Evolutionary conservation across 768 basidiomycete genomes (phyloP).

Genomic region (Rhodotorula babjevae): DNA sequence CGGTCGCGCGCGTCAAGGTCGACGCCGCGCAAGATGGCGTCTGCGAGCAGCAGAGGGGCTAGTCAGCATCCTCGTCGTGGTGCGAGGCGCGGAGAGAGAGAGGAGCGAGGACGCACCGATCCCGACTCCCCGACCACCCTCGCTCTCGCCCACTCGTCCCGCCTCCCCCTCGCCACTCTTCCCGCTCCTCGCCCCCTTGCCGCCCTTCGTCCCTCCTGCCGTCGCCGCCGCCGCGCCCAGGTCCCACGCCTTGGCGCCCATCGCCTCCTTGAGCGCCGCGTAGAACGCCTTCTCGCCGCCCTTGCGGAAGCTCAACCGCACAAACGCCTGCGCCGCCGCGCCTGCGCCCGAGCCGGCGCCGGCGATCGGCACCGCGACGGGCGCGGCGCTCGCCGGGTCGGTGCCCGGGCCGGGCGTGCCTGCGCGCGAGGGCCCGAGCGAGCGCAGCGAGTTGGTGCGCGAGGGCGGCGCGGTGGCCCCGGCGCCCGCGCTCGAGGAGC

Average conservation of each 20-base stretch:
- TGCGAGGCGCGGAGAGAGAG: not conserved
- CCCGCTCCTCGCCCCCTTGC: not conserved
- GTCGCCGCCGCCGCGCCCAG: no score
- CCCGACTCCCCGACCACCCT: not conserved
- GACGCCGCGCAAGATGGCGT: conserved; percentile 74
- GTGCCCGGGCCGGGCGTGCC: conserved; percentile 53
- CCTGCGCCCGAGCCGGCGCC: no score
- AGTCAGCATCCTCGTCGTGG: not conserved
- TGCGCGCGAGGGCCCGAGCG: not conserved
- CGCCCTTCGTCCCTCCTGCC: not conserved
- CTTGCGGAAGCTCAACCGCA: conserved; percentile 84
- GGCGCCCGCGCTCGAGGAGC: no score
- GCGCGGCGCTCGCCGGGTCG: conserved; percentile 51
- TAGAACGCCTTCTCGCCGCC: conserved; percentile 86
- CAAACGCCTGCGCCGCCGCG: conserved; percentile 47
- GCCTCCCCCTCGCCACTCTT: not conserved
- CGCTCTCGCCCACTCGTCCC: not conserved
- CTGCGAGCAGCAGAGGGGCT: conserved; percentile 48
- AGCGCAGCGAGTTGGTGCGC: not conserved
- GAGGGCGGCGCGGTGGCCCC: not conserved
- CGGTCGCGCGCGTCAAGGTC: conserved; percentile 62
- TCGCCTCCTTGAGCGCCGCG: conserved; percentile 62
- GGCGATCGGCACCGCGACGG: conserved; percentile 45
- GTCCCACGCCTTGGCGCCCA: conserved; percentile 73
- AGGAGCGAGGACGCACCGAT: conserved; percentile 1